A percentile compares a stretch with the other conserved stretches of the same genome.
phyloP scores from a whole-genome alignment of 2,329 filamentous ascomycete species.

The Fonsecaea pugnacius region DNA sequence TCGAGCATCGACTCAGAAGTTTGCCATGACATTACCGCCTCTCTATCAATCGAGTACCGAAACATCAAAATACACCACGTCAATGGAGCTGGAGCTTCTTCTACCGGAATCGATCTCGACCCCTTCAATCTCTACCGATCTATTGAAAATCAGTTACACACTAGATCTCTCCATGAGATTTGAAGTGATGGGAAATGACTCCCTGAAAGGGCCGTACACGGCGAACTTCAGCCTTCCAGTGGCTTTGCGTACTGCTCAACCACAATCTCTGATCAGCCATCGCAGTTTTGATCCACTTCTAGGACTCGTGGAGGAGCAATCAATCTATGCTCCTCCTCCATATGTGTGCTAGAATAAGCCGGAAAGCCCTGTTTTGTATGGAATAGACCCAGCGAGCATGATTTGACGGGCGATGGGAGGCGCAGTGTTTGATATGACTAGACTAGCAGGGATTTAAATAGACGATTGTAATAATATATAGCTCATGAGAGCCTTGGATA shows the following conservation, averaged over 20 bases:
- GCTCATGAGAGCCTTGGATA: not conserved
- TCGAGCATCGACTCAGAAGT: conserved; percentile 27
- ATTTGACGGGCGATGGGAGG: not conserved
- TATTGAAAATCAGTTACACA: conserved; percentile 27
- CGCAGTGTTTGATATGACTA: not conserved
- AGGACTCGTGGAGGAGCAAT: conserved; percentile 26
- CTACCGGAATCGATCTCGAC: conserved; percentile 30
- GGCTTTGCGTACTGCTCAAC: conserved; percentile 18
- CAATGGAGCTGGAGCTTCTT: conserved; percentile 29
- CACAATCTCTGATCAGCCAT: conserved; percentile 16
- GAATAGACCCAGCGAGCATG: not conserved
- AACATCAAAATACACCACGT: conserved; percentile 24
- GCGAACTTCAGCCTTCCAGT: conserved; percentile 29
- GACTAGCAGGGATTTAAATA: not conserved
- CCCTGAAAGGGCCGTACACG: conserved; percentile 15
- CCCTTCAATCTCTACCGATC: conserved; percentile 29
- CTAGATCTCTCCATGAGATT: conserved; percentile 30
- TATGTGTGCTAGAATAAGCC: conserved; percentile 25
- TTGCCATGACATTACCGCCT: conserved; percentile 26
- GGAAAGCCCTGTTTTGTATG: not conserved
- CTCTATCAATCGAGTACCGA: conserved; percentile 22
- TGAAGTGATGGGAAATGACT: conserved; percentile 12
- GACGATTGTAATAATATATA: conserved; percentile 3
- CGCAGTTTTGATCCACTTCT: conserved; percentile 24
- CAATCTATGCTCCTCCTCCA: conserved; percentile 27